Evolutionary conservation across 2,329 filamentous ascomycete species (phyloP).

Genomic region (Colletotrichum shisoi): DNA sequence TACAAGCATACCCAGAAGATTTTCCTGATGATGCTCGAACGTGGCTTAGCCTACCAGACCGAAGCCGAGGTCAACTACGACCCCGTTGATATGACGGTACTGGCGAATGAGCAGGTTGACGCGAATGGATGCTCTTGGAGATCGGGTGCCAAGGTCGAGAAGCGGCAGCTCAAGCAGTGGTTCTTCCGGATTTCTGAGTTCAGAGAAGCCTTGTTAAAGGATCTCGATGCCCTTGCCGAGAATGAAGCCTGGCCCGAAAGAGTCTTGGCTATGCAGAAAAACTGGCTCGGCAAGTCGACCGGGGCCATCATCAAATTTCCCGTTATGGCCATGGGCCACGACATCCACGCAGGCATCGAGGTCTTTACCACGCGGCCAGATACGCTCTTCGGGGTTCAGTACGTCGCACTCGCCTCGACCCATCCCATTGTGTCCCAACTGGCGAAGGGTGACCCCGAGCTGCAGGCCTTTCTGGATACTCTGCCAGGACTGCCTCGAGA

Average conservation of each 20-base stretch:
- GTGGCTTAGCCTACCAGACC: slow-evolving; percentile 81
- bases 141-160: slow-evolving; percentile 84
- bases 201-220: slow-evolving; percentile 74
- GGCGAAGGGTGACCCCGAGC: slow-evolving; percentile 65
- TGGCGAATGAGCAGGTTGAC: slow-evolving; percentile 95
- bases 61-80: slow-evolving; percentile 91
- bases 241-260: slow-evolving; percentile 79
- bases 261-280: slow-evolving; percentile 82
- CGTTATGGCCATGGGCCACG: slow-evolving; percentile 56
- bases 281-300: slow-evolving; percentile 84
- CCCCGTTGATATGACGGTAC: slow-evolving; percentile 85
- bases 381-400: slow-evolving; percentile 87
- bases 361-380: slow-evolving; percentile 87
- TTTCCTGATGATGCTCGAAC: slow-evolving; percentile 78
- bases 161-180: slow-evolving; percentile 83
- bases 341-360: slow-evolving; percentile 62
- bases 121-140: slow-evolving; percentile 85
- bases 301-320: slow-evolving; percentile 78
- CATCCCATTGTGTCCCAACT: slow-evolving; percentile 73
- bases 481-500: slow-evolving; percentile 64
- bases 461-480: slow-evolving; percentile 73
- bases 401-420: slow-evolving; percentile 76
- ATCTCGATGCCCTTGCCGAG: slow-evolving; percentile 71
- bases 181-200: slow-evolving; percentile 86
- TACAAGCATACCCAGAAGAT: slow-evolving; percentile 90